Percentiles rank a stretch among this genome's conserved stretches.
These are phyloP conservation scores for Chiua sp. DNA, from an alignment of 1,284 basidiomycete genomes.

Conservation along the genomic window DNA sequence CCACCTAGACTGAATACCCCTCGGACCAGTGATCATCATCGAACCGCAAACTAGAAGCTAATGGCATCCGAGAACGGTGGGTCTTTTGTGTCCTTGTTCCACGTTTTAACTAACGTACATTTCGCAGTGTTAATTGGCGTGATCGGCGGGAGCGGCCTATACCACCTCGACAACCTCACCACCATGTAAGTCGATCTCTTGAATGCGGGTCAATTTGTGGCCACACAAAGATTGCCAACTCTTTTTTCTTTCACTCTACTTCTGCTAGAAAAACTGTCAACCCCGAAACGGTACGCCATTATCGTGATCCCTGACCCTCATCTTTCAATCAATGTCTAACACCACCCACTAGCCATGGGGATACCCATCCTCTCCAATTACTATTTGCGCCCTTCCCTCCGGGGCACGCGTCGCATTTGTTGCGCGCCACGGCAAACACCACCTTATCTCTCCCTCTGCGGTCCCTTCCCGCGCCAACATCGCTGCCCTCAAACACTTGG, in stretches of 20 bases:
- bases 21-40: too few relatives aligned
- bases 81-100: neutral
- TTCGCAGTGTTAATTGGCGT: slow-evolving; percentile 76
- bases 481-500: slow-evolving; percentile 92
- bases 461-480: slow-evolving; percentile 94
- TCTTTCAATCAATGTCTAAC: neutral
- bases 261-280: slow-evolving; percentile 65
- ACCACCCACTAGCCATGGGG: slow-evolving; percentile 87
- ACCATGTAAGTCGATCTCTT: slow-evolving; percentile 60
- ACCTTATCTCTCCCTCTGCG: slow-evolving; percentile 75
- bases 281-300: slow-evolving; percentile 64
- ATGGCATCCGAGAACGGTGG: slow-evolving; percentile 31
- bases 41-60: neutral
- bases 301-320: too few relatives aligned
- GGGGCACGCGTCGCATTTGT: slow-evolving; percentile 89
- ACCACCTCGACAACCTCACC: slow-evolving; percentile 89
- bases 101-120: neutral
- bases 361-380: slow-evolving; percentile 89
- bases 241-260: neutral
- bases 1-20: too few relatives aligned
- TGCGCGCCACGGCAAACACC: slow-evolving; percentile 85
- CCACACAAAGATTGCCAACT: neutral
- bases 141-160: slow-evolving; percentile 87
- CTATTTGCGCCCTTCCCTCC: slow-evolving; percentile 82
- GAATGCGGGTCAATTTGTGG: neutral